These are phyloP conservation scores for Porodaedalea pini DNA, from an alignment of 1,284 basidiomycete species.

Conservation along the genomic window DNA sequence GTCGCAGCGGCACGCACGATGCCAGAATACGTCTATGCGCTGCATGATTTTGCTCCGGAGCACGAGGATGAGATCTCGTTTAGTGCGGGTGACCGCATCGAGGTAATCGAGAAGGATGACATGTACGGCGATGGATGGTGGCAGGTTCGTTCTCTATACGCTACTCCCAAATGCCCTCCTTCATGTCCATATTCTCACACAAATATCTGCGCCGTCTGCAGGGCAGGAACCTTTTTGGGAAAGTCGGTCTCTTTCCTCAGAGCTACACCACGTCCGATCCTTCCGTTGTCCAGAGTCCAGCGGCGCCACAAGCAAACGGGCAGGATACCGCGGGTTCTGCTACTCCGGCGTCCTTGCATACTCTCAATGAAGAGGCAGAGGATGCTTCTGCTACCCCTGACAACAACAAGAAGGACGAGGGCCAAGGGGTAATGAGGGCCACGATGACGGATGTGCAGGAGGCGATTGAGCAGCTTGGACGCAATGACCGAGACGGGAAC, in stretches of 20 bases:
- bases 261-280: constrained; percentile 75
- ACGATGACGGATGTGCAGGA: constrained; percentile 86
- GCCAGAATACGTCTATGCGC: constrained; percentile 67
- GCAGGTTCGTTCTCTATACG: constrained; percentile 58
- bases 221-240: constrained; percentile 83
- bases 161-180: constrained; percentile 9
- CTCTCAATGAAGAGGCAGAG: constrained; percentile 24
- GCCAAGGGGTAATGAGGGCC: constrained; percentile 66
- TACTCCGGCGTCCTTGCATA: constrained; percentile 20
- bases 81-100: constrained; percentile 81
- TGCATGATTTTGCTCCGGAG: constrained; percentile 87
- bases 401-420: constrained; percentile 27
- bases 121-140: constrained; percentile 97
- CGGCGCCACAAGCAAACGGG: constrained; percentile 21
- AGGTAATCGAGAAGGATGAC: constrained; percentile 92
- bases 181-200: constrained; percentile 23
- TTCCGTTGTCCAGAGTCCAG: constrained; percentile 27
- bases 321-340: constrained; percentile 18
- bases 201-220: constrained; percentile 32
- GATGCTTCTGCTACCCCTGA: constrained; percentile 1
- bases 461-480: constrained; percentile 77
- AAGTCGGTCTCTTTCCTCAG: constrained; percentile 87
- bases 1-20: constrained; percentile 29
- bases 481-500: constrained; percentile 49
- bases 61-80: constrained; percentile 93